Percentiles rank a stretch among this genome's conserved stretches.
Evolutionary conservation across 148 eudicot genomes (phyloP).

Genomic region (Nepenthes mirabilis): DNA sequence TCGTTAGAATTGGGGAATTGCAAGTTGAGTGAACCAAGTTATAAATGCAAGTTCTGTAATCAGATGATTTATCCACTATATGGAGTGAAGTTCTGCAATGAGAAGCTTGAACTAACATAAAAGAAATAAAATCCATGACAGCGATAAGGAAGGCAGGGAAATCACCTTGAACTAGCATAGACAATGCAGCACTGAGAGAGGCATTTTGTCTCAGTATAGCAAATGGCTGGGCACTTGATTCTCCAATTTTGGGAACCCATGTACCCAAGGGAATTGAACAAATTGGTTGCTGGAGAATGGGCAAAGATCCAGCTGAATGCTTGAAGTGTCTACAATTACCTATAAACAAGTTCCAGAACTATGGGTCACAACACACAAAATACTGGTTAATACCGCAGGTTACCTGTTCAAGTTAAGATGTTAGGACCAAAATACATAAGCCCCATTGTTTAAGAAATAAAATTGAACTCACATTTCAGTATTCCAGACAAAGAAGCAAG

Average conservation of each 20-base stretch:
- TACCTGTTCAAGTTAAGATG: no score
- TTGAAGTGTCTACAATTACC: conserved; percentile 86
- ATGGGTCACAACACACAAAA: no score
- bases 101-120: neutral
- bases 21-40: no score
- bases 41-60: no score
- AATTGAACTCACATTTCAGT: conserved; percentile 49
- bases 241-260: conserved; percentile 92
- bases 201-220: conserved; percentile 53
- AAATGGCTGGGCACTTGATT: conserved; percentile 49
- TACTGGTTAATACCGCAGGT: no score
- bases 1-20: no score
- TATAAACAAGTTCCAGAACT: conserved; percentile 10
- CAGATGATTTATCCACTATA: no score
- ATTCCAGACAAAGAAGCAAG: conserved; percentile 75
- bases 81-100: neutral
- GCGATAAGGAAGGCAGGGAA: neutral
- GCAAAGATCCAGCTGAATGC: conserved; percentile 66
- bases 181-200: conserved; percentile 26
- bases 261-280: conserved; percentile 79
- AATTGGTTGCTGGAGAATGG: conserved; percentile 82
- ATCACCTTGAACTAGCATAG: conserved; percentile 72
- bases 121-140: neutral
- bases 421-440: no score
- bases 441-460: neutral